These are phyloP conservation scores for Pseudocercospora cruenta DNA, from an alignment of 2,329 filamentous ascomycete genomes.

Conservation along the genomic window DNA sequence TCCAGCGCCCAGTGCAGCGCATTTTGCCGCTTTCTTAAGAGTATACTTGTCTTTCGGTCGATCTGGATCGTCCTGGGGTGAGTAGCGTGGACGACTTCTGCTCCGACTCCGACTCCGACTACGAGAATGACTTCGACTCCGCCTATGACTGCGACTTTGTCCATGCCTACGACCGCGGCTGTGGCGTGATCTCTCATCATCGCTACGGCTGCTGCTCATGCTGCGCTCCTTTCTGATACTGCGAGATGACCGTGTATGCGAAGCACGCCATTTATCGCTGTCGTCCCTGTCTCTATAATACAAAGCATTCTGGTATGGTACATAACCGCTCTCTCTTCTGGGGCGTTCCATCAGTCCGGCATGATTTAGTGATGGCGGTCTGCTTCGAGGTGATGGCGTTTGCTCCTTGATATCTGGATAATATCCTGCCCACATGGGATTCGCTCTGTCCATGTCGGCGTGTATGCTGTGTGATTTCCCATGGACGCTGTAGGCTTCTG, in stretches of 20 bases:
- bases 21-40: constrained; percentile 10
- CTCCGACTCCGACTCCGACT: constrained; percentile 11
- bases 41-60: constrained; percentile 13
- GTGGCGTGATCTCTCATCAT: not conserved
- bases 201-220: constrained; percentile 4
- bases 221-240: not conserved
- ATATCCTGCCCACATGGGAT: not conserved
- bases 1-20: constrained; percentile 11
- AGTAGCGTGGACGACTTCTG: not conserved
- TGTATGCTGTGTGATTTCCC: not conserved
- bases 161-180: not conserved
- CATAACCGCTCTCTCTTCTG: not conserved
- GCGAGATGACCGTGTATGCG: constrained; percentile 2
- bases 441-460: not conserved
- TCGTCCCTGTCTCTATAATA: constrained; percentile 6
- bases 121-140: not conserved
- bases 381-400: not conserved
- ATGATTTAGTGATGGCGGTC: not conserved
- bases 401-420: not conserved
- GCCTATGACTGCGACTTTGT: not conserved
- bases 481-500: not conserved
- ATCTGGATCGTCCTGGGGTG: constrained; percentile 11
- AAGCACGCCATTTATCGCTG: not conserved
- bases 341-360: not conserved
- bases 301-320: constrained; percentile 9